These are phyloP conservation scores for Cryphonectria nitschkei DNA, from an alignment of 2,329 filamentous ascomycete genomes.

Conservation along the genomic window DNA sequence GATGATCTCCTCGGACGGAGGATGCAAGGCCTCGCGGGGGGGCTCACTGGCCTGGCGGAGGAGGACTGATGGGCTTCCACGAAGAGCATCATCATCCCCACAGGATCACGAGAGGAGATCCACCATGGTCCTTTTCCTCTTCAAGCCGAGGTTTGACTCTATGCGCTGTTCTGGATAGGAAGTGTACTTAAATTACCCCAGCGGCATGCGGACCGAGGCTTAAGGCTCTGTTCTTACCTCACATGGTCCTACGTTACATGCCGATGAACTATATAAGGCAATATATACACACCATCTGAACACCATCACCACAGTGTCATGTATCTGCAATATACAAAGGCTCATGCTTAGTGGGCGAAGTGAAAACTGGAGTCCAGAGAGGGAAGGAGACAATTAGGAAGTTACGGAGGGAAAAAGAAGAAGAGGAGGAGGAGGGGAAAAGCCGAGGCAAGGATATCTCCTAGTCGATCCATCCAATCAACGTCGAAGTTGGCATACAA, in stretches of 20 bases:
- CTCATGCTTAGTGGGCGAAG: not conserved
- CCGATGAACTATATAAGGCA: not conserved
- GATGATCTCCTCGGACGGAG: slow-evolving; percentile 60
- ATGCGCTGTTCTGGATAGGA: not conserved
- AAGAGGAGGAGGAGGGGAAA: not conserved
- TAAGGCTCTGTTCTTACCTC: not conserved
- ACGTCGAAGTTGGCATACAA: too few species aligned
- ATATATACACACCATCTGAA: not conserved
- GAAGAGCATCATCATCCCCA: not conserved
- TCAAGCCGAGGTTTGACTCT: not conserved
- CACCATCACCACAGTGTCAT: not conserved
- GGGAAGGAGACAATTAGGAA: not conserved
- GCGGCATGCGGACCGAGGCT: not conserved
- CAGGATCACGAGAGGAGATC: not conserved
- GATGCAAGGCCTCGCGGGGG: slow-evolving; percentile 61
- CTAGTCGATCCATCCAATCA: not conserved
- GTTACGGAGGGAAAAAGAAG: not conserved
- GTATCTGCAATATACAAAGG: not conserved
- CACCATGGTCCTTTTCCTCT: not conserved
- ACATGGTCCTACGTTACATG: not conserved
- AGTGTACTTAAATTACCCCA: not conserved
- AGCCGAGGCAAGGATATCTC: too few species aligned
- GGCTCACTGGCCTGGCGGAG: slow-evolving; percentile 53
- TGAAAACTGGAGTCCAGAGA: not conserved
- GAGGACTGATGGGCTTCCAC: slow-evolving; percentile 35